Evolutionary conservation across 306 rosid genomes (phyloP).

Genomic region (Cucumis cinereus): DNA sequence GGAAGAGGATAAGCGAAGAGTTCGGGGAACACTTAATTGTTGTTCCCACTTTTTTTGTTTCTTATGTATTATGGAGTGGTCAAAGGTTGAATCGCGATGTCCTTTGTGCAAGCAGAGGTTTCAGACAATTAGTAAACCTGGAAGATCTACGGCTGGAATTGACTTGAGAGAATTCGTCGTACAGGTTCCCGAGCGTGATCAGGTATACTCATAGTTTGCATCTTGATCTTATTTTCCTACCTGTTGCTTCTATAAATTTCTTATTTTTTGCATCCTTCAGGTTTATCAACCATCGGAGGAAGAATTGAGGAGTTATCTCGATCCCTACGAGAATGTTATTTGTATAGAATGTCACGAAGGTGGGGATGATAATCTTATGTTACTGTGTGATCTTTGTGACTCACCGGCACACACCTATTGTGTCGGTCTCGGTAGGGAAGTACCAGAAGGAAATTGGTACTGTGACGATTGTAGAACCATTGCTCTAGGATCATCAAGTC

Average conservation of each 20-base stretch:
- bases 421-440: slow-evolving; percentile 84
- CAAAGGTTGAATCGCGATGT: slow-evolving; percentile 95
- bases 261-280: slow-evolving; percentile 31
- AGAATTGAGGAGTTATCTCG: slow-evolving; percentile 89
- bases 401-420: slow-evolving; percentile 96
- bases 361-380: slow-evolving; percentile 83
- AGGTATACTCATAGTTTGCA: slow-evolving; percentile 41
- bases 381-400: slow-evolving; percentile 90
- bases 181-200: slow-evolving; percentile 88
- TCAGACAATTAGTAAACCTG: slow-evolving; percentile 62
- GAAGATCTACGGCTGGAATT: slow-evolving; percentile 43
- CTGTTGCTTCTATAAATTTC: slow-evolving; percentile 1
- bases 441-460: slow-evolving; percentile 95
- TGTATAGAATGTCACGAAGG: slow-evolving; percentile 93
- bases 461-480: slow-evolving; percentile 70
- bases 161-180: slow-evolving; percentile 57
- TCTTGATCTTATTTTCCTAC: slow-evolving; percentile 10
- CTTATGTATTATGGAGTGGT: slow-evolving; percentile 95
- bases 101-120: slow-evolving; percentile 99
- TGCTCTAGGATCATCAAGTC: slow-evolving; percentile 55
- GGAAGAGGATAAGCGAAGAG: slow-evolving; percentile 86
- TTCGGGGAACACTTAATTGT: slow-evolving; percentile 74
- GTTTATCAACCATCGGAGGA: slow-evolving; percentile 98
- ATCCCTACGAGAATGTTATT: slow-evolving; percentile 77
- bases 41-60: slow-evolving; percentile 94